phyloP scores from a whole-genome alignment of 139 green algal species.

The Trebouxia sp. region DNA sequence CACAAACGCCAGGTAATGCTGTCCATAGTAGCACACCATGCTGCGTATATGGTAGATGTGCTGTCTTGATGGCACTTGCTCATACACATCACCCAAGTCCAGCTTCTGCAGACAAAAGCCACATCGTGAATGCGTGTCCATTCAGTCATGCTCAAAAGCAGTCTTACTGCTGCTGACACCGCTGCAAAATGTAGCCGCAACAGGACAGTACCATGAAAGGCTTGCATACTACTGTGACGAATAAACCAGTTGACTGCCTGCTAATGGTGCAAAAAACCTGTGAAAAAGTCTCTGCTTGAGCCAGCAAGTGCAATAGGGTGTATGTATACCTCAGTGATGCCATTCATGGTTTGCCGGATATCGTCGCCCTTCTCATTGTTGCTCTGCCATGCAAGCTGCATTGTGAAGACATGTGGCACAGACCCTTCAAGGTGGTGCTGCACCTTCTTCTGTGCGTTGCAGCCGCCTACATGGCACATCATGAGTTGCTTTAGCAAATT shows the following conservation, averaged over 20 bases:
- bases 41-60: conserved; percentile 64
- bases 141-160: too few relatives aligned
- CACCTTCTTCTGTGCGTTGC: conserved; percentile 3
- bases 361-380: conserved; percentile 41
- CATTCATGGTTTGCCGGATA: conserved; percentile 47
- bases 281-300: too few relatives aligned
- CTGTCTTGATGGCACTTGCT: neutral
- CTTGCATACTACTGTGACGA: too few relatives aligned
- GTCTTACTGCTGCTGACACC: too few relatives aligned
- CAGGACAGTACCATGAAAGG: too few relatives aligned
- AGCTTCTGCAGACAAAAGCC: conserved; percentile 24
- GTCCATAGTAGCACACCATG: conserved; percentile 89
- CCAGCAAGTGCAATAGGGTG: too few relatives aligned
- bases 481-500: too few relatives aligned
- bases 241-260: too few relatives aligned
- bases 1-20: conserved; percentile 89
- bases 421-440: conserved; percentile 33
- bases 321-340: conserved; percentile 30
- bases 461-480: conserved; percentile 2
- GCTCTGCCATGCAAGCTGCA: conserved; percentile 71
- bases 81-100: conserved; percentile 33
- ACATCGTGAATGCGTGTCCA: neutral
- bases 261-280: too few relatives aligned
- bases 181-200: too few relatives aligned
- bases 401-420: conserved; percentile 55